These are phyloP conservation scores for Entomortierella lignicola DNA, from an alignment of 192 early-diverging fungal species.

Conservation along the genomic window DNA sequence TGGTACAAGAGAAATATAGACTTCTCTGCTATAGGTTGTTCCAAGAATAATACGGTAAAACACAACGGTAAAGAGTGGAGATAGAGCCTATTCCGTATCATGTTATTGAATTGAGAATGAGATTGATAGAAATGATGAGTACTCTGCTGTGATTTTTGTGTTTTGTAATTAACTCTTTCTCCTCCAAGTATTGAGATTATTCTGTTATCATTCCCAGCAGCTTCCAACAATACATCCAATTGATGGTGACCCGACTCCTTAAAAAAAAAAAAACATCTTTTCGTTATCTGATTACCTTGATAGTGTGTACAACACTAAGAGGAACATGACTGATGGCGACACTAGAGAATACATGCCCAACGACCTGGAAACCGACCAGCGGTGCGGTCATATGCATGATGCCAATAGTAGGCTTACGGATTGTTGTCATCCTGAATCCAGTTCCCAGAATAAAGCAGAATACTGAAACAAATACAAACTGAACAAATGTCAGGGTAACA, in stretches of 20 bases:
- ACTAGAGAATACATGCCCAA: conserved; percentile 85
- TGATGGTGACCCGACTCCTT: neutral
- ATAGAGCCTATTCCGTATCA: conserved; percentile 77
- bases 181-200: too few species aligned
- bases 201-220: too few species aligned
- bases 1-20: conserved; percentile 82
- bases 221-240: too few species aligned
- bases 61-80: conserved; percentile 88
- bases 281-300: conserved; percentile 89
- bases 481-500: conserved; percentile 84
- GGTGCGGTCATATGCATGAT: conserved; percentile 76
- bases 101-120: neutral
- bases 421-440: conserved; percentile 55
- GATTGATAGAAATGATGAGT: neutral
- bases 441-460: conserved; percentile 65
- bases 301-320: conserved; percentile 88
- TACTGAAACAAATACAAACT: conserved; percentile 82
- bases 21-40: conserved; percentile 74
- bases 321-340: conserved; percentile 83
- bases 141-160: neutral
- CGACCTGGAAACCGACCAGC: conserved; percentile 82
- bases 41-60: conserved; percentile 78
- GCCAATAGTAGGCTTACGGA: conserved; percentile 63
- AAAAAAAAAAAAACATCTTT: too few species aligned
- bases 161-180: neutral